phyloP scores from a whole-genome alignment of 371 early-diverging fungal species.

The Saksenaea vasiformis region DNA sequence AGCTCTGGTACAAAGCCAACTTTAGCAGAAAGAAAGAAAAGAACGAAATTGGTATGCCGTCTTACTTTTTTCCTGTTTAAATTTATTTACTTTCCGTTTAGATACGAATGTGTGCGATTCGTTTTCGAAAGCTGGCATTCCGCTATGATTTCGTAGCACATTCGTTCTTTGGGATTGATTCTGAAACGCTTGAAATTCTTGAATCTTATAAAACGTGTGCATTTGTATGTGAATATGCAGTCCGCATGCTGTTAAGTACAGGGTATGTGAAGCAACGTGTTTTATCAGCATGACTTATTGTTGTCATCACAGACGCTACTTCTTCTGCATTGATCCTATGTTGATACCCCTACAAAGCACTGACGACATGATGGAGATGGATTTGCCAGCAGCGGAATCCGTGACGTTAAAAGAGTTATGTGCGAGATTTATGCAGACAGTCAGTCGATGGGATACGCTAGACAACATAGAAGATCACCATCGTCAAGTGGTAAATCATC shows the following conservation, averaged over 20 bases:
- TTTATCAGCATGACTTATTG: neutral
- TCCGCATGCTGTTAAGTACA: slow-evolving; percentile 18
- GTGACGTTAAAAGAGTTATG: slow-evolving; percentile 12
- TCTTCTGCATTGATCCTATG: slow-evolving; percentile 36
- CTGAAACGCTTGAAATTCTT: slow-evolving; percentile 20
- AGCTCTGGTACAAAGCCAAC: neutral
- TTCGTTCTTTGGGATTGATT: slow-evolving; percentile 24
- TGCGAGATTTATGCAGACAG: slow-evolving; percentile 17
- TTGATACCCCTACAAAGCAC: slow-evolving; percentile 29
- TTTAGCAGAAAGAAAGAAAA: neutral
- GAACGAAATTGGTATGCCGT: neutral
- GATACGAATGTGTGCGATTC: slow-evolving; percentile 8
- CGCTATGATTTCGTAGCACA: slow-evolving; percentile 36
- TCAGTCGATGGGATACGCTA: slow-evolving; percentile 25
- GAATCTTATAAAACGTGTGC: slow-evolving; percentile 34
- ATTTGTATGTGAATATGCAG: slow-evolving; percentile 33
- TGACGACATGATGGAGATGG: slow-evolving; percentile 2
- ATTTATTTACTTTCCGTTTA: neutral
- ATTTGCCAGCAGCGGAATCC: neutral
- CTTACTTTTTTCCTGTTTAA: neutral
- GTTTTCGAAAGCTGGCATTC: slow-evolving; percentile 30
- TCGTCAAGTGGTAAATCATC: slow-evolving; percentile 11
- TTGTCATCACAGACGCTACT: neutral
- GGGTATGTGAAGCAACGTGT: slow-evolving; percentile 7
- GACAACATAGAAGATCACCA: slow-evolving; percentile 15